phyloP scores from a whole-genome alignment of 768 basidiomycete genomes.

The Macrocybe gigantea region DNA sequence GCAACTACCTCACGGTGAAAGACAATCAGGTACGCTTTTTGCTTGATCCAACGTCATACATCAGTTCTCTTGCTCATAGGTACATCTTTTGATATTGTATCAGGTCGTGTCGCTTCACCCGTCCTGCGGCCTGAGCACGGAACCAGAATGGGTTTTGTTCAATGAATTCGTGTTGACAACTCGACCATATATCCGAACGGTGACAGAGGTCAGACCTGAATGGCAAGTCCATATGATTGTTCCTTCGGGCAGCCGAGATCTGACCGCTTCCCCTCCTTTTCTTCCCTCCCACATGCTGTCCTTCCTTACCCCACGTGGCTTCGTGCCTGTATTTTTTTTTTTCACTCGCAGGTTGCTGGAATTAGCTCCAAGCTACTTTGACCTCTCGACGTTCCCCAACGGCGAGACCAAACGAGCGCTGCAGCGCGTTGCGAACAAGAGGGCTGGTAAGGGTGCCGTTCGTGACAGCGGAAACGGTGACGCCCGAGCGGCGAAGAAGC shows the following conservation, averaged over 20 bases:
- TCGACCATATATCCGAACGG: conserved; percentile 83
- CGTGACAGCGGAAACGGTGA: conserved; percentile 19
- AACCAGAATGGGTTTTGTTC: conserved; percentile 90
- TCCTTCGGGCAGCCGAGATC: no score
- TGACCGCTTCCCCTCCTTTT: no score
- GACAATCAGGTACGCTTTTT: conserved; percentile 72
- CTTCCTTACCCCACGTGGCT: conserved; percentile 1
- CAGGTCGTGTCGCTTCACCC: conserved; percentile 77
- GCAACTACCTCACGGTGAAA: conserved; percentile 85
- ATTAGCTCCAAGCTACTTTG: conserved; percentile 55
- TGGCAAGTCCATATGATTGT: conserved; percentile 48
- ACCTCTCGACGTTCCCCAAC: conserved; percentile 54
- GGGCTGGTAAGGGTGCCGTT: conserved; percentile 31
- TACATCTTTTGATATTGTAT: neutral
- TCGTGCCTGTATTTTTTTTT: neutral
- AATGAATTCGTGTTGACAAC: conserved; percentile 96
- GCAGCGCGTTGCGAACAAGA: conserved; percentile 49
- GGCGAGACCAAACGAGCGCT: conserved; percentile 69
- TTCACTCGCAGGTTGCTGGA: conserved; percentile 30
- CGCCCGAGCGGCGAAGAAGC: conserved; percentile 24
- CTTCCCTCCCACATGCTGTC: neutral
- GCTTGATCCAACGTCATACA: neutral
- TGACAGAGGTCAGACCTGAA: conserved; percentile 80
- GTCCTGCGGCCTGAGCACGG: conserved; percentile 79
- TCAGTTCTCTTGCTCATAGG: neutral